Evolutionary conservation across 352 stramenopile genomes (phyloP), one percentile per base, ranked within the genome.

Genomic region (Globisporangium nunn): DNA sequence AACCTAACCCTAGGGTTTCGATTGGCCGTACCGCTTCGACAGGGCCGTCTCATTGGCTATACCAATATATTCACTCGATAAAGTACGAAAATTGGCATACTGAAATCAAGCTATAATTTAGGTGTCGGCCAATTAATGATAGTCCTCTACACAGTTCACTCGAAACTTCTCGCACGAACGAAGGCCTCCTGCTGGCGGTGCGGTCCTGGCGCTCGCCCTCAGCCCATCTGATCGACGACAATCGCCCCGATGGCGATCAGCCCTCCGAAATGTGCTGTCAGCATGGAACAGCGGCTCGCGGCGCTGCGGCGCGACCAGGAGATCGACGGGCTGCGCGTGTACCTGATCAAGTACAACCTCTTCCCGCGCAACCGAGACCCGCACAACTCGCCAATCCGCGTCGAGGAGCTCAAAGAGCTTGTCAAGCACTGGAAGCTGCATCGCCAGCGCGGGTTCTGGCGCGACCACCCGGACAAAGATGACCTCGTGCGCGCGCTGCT

Each of bases 401-500:
- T 91, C 28, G 87, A 96, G 47, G 85, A 96, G 70, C 78, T 96
- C 45, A 96, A 96, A 64, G 90, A 96, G 59, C 72, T 96, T 10
- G 87, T 96, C 14, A 91, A 95, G 57, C 80, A 93, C 66, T 96
- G 88, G 85, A 95, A 96, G 63, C 72, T 96, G 4, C 88, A 96
- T 52, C 79, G 76, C 6, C 82, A 96, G 63, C 85, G 87, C 7
- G 83, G 86, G 14, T 96, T 96, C 61, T 96, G 85, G 88, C 85
- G 85, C 28, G 86, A 94, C 59, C 84, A 96, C 54, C 84, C 85
- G 4, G 80, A 94, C 62, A 95, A 95, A 67, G 87, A 96, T 48
- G 85, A 96, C 56, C 79, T 96, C 39, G 81, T 96, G 51, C 75
- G 82, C 23, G 88, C 87, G 3, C 56, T 96, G 8, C 62, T 96